Evolutionary conservation across 768 basidiomycete species (phyloP).

Genomic region (Solioccasus polychromus): DNA sequence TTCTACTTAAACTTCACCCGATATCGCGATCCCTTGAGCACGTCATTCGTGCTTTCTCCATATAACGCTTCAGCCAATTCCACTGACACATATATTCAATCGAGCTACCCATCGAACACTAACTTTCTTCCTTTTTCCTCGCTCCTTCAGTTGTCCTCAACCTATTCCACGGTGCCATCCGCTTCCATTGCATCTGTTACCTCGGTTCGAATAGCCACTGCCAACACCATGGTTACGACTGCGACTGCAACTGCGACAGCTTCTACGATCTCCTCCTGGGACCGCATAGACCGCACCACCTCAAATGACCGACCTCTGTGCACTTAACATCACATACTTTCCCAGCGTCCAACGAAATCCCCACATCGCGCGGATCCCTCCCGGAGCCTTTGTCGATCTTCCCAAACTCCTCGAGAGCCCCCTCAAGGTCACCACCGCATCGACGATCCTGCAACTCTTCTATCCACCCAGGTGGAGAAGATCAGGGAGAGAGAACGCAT

Average conservation of each 20-base stretch:
- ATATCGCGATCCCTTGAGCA: not conserved
- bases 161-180: not conserved
- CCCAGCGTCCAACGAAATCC: slow-evolving; percentile 55
- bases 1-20: too few relatives aligned
- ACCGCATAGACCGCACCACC: slow-evolving; percentile 50
- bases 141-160: not conserved
- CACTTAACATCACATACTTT: slow-evolving; percentile 59
- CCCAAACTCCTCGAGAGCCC: slow-evolving; percentile 11
- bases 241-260: not conserved
- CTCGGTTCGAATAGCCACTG: not conserved
- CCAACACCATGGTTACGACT: slow-evolving; percentile 5
- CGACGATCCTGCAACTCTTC: slow-evolving; percentile 55
- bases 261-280: slow-evolving; percentile 10
- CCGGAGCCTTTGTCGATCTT: slow-evolving; percentile 28
- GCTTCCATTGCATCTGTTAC: slow-evolving; percentile 9
- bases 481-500: slow-evolving; percentile 57
- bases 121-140: too few relatives aligned
- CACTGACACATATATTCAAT: too few relatives aligned
- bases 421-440: slow-evolving; percentile 28
- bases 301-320: slow-evolving; percentile 53
- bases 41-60: too few relatives aligned
- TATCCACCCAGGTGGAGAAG: slow-evolving; percentile 72
- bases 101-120: too few relatives aligned
- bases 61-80: not conserved
- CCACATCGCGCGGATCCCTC: slow-evolving; percentile 46